Evolutionary conservation across 1,139 yeast species (phyloP).

Genomic region (Pichia sorboxylosa): DNA sequence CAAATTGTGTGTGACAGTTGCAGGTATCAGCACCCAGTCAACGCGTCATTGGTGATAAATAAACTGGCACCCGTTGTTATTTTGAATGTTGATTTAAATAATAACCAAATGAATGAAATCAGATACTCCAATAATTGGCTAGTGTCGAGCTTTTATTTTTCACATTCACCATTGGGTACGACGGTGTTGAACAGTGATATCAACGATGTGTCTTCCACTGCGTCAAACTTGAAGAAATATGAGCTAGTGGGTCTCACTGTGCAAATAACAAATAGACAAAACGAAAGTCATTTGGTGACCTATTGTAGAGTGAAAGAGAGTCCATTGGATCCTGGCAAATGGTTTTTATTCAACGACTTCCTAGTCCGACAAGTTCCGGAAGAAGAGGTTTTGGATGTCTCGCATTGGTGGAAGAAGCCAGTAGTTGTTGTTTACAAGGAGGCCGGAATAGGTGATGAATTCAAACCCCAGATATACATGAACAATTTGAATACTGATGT

Average conservation of each 20-base stretch:
- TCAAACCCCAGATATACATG: constrained; percentile 32
- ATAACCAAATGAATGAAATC: constrained; percentile 37
- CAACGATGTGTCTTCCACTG: constrained; percentile 22
- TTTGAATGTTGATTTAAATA: constrained; percentile 44
- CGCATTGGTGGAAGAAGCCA: constrained; percentile 75
- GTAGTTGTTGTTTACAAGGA: constrained; percentile 59
- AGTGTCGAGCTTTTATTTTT: constrained; percentile 40
- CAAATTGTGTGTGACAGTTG: constrained; percentile 43
- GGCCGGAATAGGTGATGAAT: constrained; percentile 25
- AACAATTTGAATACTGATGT: constrained; percentile 46
- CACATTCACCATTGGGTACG: constrained; percentile 17
- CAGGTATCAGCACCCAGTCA: constrained; percentile 39
- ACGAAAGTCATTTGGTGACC: constrained; percentile 50
- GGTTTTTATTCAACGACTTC: constrained; percentile 90
- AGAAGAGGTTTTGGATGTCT: constrained; percentile 55
- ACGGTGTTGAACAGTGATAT: constrained; percentile 18
- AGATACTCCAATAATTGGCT: constrained; percentile 45
- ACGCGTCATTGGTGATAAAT: constrained; percentile 36
- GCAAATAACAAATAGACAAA: constrained; percentile 48
- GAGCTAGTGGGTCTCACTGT: constrained; percentile 61
- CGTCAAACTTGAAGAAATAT: constrained; percentile 25
- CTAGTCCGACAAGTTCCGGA: constrained; percentile 70
- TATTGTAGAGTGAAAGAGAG: constrained; percentile 22
- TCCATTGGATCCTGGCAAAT: constrained; percentile 26
- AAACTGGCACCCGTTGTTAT: constrained; percentile 58